Percentiles rank a stretch among this genome's conserved stretches.
Evolutionary conservation across 2,329 filamentous ascomycete species (phyloP).

Genomic region (Cordyceps militaris): DNA sequence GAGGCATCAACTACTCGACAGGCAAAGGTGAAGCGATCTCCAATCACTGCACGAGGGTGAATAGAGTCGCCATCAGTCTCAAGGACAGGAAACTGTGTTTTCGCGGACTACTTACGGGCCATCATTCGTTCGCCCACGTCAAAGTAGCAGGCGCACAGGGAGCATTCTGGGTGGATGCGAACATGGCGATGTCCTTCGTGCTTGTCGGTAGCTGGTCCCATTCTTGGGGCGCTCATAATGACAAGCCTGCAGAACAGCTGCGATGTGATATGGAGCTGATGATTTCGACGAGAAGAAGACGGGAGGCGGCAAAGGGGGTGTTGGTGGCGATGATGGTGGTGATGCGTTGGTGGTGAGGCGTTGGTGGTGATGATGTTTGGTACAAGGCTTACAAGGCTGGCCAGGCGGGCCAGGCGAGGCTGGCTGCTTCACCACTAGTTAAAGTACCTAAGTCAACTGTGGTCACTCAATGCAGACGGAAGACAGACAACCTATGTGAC

Average conservation of each 20-base stretch:
- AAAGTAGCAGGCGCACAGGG: conserved; percentile 4
- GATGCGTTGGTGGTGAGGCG: too few species aligned
- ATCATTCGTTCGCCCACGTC: conserved; percentile 6
- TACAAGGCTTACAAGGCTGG: too few species aligned
- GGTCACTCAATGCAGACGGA: too few species aligned
- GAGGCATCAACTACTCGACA: conserved; percentile 6
- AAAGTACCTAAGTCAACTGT: too few species aligned
- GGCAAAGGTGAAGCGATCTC: not conserved
- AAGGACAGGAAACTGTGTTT: too few species aligned
- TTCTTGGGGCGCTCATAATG: not conserved
- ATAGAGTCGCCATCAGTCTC: not conserved
- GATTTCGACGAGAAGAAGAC: not conserved
- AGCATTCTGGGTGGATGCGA: conserved; percentile 9
- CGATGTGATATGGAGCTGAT: not conserved
- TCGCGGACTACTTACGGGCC: not conserved
- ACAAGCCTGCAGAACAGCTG: not conserved
- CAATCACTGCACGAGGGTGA: not conserved
- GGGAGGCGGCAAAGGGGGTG: not conserved
- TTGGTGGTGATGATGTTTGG: not conserved
- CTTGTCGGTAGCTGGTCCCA: not conserved
- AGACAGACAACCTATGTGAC: too few species aligned
- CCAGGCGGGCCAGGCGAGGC: too few species aligned
- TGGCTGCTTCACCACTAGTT: too few species aligned
- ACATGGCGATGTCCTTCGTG: conserved; percentile 5
- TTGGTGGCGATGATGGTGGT: too few species aligned